These are phyloP conservation scores for Paxillus ammoniavirescens DNA, from an alignment of 768 basidiomycete genomes.

Conservation along the genomic window DNA sequence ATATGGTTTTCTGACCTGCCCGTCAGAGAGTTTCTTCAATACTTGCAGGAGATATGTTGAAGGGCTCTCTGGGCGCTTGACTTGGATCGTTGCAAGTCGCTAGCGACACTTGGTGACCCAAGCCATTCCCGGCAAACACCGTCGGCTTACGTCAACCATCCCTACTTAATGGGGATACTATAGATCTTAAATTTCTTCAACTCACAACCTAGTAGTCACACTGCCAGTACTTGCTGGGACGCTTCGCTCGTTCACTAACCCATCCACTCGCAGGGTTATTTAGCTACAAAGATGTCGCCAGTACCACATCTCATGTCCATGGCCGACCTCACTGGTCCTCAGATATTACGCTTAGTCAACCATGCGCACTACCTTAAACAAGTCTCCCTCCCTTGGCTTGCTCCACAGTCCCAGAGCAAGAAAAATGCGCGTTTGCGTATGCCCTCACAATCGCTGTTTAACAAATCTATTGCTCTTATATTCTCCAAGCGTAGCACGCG, in stretches of 20 bases:
- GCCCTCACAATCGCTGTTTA: constrained; percentile 73
- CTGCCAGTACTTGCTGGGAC: too few species aligned
- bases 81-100: constrained; percentile 2
- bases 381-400: constrained; percentile 63
- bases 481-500: constrained; percentile 95
- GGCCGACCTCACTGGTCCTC: constrained; percentile 78
- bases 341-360: constrained; percentile 64
- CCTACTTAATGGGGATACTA: background rate
- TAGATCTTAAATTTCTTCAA: background rate
- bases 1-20: background rate
- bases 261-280: background rate
- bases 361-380: constrained; percentile 68
- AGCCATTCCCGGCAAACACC: background rate
- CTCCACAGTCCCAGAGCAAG: constrained; percentile 40
- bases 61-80: constrained; percentile 10
- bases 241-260: too few species aligned
- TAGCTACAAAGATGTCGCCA: constrained; percentile 17
- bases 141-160: background rate
- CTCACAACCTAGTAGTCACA: too few species aligned
- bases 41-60: too few species aligned
- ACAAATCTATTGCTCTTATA: constrained; percentile 83
- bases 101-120: background rate
- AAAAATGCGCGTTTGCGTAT: constrained; percentile 44
- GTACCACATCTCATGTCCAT: constrained; percentile 82
- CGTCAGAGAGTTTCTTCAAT: background rate